phyloP scores from a whole-genome alignment of 2,329 filamentous ascomycete genomes.

The Aspergillus sp. region DNA sequence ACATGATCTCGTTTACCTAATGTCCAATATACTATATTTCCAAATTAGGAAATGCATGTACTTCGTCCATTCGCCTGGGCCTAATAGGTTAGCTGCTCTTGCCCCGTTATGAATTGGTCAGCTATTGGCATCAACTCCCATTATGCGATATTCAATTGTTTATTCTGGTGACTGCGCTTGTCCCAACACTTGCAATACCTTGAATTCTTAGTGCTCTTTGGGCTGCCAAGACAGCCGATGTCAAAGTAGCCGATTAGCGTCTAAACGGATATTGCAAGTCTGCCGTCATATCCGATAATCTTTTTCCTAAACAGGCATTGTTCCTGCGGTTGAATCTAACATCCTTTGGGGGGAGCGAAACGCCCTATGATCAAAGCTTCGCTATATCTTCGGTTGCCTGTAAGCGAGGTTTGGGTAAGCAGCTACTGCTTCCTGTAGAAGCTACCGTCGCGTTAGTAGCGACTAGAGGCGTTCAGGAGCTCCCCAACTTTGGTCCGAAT shows the following conservation, averaged over 20 bases:
- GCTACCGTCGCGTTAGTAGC: no score
- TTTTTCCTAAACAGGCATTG: neutral
- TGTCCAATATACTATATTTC: neutral
- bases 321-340: neutral
- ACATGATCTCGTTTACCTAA: neutral
- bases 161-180: no score
- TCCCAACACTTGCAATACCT: neutral
- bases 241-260: neutral
- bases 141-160: no score
- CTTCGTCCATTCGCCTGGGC: neutral
- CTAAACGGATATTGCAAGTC: neutral
- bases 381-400: neutral
- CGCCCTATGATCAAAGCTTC: neutral
- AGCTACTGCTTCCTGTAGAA: no score
- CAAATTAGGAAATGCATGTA: neutral
- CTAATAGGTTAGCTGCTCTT: neutral
- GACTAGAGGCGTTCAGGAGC: neutral
- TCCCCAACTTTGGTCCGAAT: neutral
- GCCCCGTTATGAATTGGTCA: neutral
- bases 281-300: neutral
- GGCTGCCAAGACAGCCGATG: neutral
- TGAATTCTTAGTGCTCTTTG: neutral
- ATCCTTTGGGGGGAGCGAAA: neutral
- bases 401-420: neutral
- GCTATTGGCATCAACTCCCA: no score